Evolutionary conservation across 495 filamentous ascomycete species (phyloP), one percentile per base, ranked within the genome.

Genomic region (Geoglossum glabrum): DNA sequence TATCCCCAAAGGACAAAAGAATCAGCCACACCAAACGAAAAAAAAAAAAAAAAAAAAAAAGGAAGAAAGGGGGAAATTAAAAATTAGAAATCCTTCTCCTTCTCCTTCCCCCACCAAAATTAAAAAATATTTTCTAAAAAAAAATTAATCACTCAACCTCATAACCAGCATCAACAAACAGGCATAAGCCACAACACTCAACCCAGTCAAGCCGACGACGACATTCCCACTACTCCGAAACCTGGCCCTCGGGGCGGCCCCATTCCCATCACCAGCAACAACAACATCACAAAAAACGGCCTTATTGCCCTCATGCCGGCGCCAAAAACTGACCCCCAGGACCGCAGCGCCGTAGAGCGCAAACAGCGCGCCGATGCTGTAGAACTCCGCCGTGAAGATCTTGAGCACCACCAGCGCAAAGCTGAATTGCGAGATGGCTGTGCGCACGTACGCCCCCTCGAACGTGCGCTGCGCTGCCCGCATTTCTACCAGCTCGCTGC

Each of bases 371-470:
- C 60, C 60, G 57, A 62, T 62, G 49, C 26, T 33, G 34, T 61
- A 61, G 60, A 62, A 62, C 58, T 62, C 60, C 10, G 50, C 27
- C 9, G 58, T 62, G 59, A 62, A 62, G 59, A 98, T 94, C 71
- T 90, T 93, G 54, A 98, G 79, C 9, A 98, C 84, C 59, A 98
- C 81, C 19, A 98, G 81, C 46, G 90, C 81, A 65, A 98, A 97
- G 54, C 82, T 87, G 76, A 96, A 97, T 68, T 96, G 90, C 2
- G 83, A 84, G 33, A 97, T 81, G 0, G 90, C 87, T 0, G 92
- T 98, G 55, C 92, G 87, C 60, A 95, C 80, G 71, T 98, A 98
- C 33, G 92, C 93, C 0, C 92, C 92, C 73, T 97, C 92, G 62
- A 97, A 98, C 17, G 92, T 98, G 19, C 92, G 79, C 68, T 98